Base-by-base conservation (phyloP, 164 flowering plant species). In the Vitis vinifera region DNA sequence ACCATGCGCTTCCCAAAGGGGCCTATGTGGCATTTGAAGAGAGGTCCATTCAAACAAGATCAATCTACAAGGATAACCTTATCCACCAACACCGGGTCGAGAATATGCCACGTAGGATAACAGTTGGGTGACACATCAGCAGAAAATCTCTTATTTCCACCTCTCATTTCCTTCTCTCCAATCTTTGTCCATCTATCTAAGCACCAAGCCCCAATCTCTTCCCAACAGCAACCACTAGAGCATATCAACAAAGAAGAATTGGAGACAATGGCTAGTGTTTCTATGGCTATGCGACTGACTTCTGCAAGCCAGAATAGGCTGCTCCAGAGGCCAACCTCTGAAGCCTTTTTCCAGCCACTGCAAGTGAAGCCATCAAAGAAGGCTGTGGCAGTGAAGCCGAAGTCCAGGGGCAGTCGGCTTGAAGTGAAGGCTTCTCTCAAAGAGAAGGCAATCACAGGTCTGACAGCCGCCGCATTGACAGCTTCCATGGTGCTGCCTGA, bases 401-500 rank as follows among this genome's bases (percentile, higher is more conserved):
- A 55, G 9, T 15, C 75, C 49, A 65, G 2, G 3, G 56, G 51
- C 13, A 13, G 56, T 78, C 74, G 52, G 72, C 30, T 78, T 49
- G 53, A 51, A 59, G 75, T 79, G 3, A 30, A 66, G 62, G 87
- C 81, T 1, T 81, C 81, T 2, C 62, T 83, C 23, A 81, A 85
- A 76, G 86, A 86, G 69, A 80, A 77, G 80, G 82, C 76, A 7
- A 69, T 75, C 6, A 63, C 83, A 1, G 83, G 82, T 12, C 10
- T 80, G 31, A 83, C 86, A 0, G 81, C 87, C 16, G 82, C 73
- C 1, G 81, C 80, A 1, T 30, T 82, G 53, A 71, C 84, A 3
- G 84, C 82, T 3, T 75, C 82, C 1, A 74, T 82, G 87, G 67
- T 79, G 73, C 19, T 76, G 2, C 84, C 86, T 3, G 77, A 79